Evolutionary conservation across 306 rosid species (phyloP), one percentile per base, ranked within the genome.

Genomic region (Vachellia collinsii): DNA sequence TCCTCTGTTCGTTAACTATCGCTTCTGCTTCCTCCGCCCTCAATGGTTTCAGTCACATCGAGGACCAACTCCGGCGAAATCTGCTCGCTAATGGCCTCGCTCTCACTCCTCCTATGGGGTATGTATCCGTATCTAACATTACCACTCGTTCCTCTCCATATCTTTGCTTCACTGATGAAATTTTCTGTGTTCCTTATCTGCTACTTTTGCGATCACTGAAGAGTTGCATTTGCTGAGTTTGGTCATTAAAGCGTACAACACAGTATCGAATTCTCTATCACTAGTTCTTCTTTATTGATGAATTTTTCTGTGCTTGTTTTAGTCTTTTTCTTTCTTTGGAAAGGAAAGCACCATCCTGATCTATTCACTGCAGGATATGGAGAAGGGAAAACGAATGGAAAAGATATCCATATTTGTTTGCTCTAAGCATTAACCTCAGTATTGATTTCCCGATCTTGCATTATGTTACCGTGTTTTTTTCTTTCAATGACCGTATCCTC

Each of bases 81-180:
- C 86, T 95, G 29, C 93, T 95, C 69, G 90, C 96, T 22, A 93
- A 95, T 87, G 96, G 97, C 47, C 94, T 95, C 73, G 96, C 77
- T 25, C 46, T 1, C 71, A 91, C 98, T 87, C 99, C 99, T 90
- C 99, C 98, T 65, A 90, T 93, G 98, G 98, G 99, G 99, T 94
- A 77, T 73, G 83, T 65, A 43, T 72, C 16, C 41, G 11, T 39
- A 50, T 19, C 14, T 3, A 50, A 14, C 59, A 17, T 51, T 6
- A 14, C 7, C n/a, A 1, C 7, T 4, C 4, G 7, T n/a, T 8
- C 34, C 37, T 58, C 64, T 58, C 29, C 8, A 13, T 56, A 34
- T 20, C 64, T 58, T 6, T 22, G 64, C 34, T 58, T 58, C 64
- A 58, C 34, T 22, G 36, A 58, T 22, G 6, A 10, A 9, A 59